Evolutionary conservation across 148 eudicot species (phyloP).

Genomic region (Spergularia marina): DNA sequence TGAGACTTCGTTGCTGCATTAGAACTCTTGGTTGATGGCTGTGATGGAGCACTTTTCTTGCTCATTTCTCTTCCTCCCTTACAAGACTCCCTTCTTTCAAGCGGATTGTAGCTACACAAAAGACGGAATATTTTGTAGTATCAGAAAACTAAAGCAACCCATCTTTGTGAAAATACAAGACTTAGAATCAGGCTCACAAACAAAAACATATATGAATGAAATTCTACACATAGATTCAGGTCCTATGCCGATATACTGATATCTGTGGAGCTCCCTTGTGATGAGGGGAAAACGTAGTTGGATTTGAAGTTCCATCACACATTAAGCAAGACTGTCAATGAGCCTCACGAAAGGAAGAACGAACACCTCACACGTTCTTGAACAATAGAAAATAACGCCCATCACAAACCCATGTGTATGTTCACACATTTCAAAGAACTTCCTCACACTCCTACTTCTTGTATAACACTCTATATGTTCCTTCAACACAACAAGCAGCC

Average conservation of each 20-base stretch:
- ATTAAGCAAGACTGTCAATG: not conserved
- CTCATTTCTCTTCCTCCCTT: slow-evolving; percentile 66
- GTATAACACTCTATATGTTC: not conserved
- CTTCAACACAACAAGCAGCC: not conserved
- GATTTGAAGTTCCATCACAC: not conserved
- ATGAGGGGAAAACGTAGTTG: not conserved
- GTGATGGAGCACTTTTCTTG: slow-evolving; percentile 59
- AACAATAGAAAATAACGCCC: too few relatives aligned
- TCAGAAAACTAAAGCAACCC: not conserved
- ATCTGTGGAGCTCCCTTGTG: not conserved
- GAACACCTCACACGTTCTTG: not conserved
- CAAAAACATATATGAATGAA: not conserved
- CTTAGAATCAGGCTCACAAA: not conserved
- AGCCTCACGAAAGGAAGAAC: not conserved
- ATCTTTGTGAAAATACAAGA: not conserved
- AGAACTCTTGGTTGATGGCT: slow-evolving; percentile 44
- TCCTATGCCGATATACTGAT: not conserved
- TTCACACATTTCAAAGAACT: not conserved
- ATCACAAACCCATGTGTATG: too few relatives aligned
- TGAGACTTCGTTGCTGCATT: slow-evolving; percentile 46
- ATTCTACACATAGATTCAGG: too few relatives aligned
- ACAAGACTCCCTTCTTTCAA: slow-evolving; percentile 77
- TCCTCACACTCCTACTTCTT: not conserved
- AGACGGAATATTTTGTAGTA: not conserved
- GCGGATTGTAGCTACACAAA: slow-evolving; percentile 59